Conservation (phyloP, 768 basidiomycete species). For the Clavulina sp. region DNA sequence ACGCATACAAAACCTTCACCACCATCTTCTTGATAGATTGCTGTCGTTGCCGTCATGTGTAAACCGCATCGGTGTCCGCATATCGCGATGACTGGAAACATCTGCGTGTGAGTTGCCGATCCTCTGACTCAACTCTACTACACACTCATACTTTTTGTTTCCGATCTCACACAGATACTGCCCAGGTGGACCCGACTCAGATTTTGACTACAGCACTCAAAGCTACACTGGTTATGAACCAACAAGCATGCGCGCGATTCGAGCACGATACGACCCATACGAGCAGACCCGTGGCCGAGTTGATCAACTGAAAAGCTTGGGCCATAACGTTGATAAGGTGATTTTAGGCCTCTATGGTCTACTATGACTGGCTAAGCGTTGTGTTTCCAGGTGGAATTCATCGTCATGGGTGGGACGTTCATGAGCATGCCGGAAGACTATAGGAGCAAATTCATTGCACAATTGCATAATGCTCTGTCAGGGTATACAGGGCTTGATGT, state of each 20-base stretch:
- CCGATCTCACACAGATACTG: conserved; percentile 50
- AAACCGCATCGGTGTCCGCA: conserved; percentile 99
- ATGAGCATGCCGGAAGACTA: conserved; percentile 99
- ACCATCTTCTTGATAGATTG: conserved; percentile 39
- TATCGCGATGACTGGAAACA: conserved; percentile 99
- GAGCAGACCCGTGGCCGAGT: conserved; percentile 92
- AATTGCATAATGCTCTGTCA: conserved; percentile 89
- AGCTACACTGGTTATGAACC: conserved; percentile 92
- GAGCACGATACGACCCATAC: conserved; percentile 91
- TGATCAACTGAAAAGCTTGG: conserved; percentile 88
- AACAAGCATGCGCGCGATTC: conserved; percentile 96
- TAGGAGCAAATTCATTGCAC: conserved; percentile 81
- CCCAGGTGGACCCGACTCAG: conserved; percentile 96
- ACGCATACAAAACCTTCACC: neutral
- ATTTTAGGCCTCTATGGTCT: neutral
- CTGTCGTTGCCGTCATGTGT: conserved; percentile 99
- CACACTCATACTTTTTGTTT: neutral
- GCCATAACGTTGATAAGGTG: conserved; percentile 95
- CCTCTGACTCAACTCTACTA: neutral
- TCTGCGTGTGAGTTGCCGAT: conserved; percentile 63
- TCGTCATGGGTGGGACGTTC: conserved; percentile 98
- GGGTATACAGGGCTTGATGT: conserved; percentile 87
- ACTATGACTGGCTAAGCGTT: neutral
- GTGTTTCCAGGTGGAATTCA: conserved; percentile 53
- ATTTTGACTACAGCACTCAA: conserved; percentile 98